Evolutionary conservation across 176 grass and related monocot genomes (phyloP), one percentile per base, ranked within the genome.

Genomic region (Coix lacrymajobi): DNA sequence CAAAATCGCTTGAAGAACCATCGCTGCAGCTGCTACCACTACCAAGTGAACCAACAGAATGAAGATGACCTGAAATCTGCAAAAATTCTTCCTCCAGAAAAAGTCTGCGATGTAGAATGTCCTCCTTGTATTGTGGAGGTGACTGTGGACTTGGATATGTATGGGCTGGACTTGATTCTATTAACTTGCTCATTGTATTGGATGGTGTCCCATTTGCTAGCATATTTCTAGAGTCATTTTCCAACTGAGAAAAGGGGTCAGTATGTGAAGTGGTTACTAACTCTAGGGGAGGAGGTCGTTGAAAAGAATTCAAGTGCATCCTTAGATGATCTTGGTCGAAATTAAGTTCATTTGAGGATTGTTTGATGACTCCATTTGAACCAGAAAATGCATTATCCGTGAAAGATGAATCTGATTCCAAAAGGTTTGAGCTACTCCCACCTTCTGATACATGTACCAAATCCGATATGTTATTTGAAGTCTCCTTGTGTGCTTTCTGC

Each of bases 121-220:
- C 93, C 60, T 96, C 91, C 83, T 87, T 92, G 81, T 85, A 99
- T 82, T 99, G 90, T 10, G 96, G 96, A 54, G 93, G 93, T 86
- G 93, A 91, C 22, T 38, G 64, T 34, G 85, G 83, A 78, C 79
- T 86, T 71, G 76, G 46, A 87, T 89, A 82, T 78, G 36, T 41
- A 61, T 71, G 82, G 46, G 82, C 73, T 86, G 66, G 63, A 76
- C 34, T 91, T 64, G 91, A 79, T 80, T 89, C 87, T 30, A 94
- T 92, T 48, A 92, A 73, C 70, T 84, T 82, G 38, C 24, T 79
- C 31, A 88, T 88, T 37, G 69, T 44, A 56, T 71, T 43, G 54
- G 83, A 86, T 34, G 85, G 32, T 81, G 79, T 67, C 70, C 74
- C 78, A 80, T 88, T 80, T 69, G 26, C 22, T 43, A 80, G 64